Percentiles rank a stretch among this genome's conserved stretches.
These are phyloP conservation scores for Bolboschoenus planiculmis DNA, from an alignment of 176 grass and related monocot species.

Conservation along the genomic window DNA sequence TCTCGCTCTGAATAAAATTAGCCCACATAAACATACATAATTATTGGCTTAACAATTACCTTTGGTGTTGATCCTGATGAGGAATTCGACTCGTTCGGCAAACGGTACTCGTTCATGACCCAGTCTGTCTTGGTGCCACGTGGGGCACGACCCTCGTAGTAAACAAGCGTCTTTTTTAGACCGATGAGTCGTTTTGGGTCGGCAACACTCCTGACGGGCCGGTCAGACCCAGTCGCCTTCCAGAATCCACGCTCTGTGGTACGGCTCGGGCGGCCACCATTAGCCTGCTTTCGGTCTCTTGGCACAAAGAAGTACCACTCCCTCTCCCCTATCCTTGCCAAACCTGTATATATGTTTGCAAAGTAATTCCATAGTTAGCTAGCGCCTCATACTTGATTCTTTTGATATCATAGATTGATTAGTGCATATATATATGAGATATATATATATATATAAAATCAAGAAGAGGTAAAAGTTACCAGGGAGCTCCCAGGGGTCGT, in stretches of 20 bases:
- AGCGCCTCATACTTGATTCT: background rate
- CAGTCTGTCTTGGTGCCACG: constrained; percentile 80
- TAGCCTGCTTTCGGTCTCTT: constrained; percentile 51
- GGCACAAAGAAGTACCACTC: constrained; percentile 99
- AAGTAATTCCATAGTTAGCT: background rate
- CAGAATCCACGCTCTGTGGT: constrained; percentile 89
- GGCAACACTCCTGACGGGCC: constrained; percentile 56
- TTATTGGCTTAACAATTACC: constrained; percentile 14
- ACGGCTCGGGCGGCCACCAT: constrained; percentile 58
- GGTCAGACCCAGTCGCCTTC: constrained; percentile 92
- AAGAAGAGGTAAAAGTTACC: constrained; percentile 5
- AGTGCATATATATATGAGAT: background rate
- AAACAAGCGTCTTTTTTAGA: constrained; percentile 92
- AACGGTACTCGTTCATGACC: constrained; percentile 98
- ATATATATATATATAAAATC: background rate
- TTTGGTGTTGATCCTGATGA: constrained; percentile 9
- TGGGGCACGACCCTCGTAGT: constrained; percentile 75
- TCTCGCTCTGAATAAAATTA: background rate
- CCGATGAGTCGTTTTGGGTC: constrained; percentile 87
- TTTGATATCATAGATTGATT: background rate
- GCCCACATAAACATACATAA: constrained; percentile 17
- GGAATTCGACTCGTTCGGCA: constrained; percentile 32
- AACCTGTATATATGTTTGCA: constrained; percentile 17
- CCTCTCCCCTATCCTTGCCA: constrained; percentile 68
- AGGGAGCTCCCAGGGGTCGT: constrained; percentile 77